Conservation (phyloP, 2,329 filamentous ascomycete species). For the Aspergillus brasiliensis region DNA sequence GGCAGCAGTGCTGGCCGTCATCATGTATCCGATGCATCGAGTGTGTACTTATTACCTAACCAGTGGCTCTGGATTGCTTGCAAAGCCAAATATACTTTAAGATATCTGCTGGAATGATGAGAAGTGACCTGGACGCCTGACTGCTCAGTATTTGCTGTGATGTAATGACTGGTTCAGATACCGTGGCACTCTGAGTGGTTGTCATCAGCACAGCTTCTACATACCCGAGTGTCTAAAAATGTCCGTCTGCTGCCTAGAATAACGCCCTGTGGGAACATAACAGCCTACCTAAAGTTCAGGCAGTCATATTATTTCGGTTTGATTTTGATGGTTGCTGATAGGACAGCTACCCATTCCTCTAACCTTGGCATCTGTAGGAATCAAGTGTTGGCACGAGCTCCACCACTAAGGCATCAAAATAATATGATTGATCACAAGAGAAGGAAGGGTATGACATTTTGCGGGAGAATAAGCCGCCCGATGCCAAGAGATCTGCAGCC, state of each 20-base stretch:
- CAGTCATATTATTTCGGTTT: background rate
- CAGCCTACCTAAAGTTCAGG: background rate
- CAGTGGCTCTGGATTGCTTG: background rate
- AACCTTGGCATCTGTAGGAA: background rate
- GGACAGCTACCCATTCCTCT: background rate
- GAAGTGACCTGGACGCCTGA: background rate
- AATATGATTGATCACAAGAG: background rate
- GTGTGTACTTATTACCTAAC: background rate
- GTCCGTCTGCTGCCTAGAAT: background rate
- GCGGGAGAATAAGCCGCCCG: background rate
- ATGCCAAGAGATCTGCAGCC: background rate
- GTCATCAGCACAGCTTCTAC: background rate
- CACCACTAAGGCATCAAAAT: background rate
- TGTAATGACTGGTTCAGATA: background rate
- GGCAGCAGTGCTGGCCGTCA: background rate
- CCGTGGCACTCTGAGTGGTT: background rate
- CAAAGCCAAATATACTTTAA: too few species aligned
- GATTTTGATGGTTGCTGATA: background rate
- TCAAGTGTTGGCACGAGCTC: background rate
- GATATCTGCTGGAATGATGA: background rate
- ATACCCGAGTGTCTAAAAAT: background rate
- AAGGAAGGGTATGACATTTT: background rate
- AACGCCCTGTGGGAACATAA: background rate
- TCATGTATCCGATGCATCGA: background rate
- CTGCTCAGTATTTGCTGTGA: background rate